Conservation (phyloP, 169 alveolate species). For the Cryptosporidium muris region DNA sequence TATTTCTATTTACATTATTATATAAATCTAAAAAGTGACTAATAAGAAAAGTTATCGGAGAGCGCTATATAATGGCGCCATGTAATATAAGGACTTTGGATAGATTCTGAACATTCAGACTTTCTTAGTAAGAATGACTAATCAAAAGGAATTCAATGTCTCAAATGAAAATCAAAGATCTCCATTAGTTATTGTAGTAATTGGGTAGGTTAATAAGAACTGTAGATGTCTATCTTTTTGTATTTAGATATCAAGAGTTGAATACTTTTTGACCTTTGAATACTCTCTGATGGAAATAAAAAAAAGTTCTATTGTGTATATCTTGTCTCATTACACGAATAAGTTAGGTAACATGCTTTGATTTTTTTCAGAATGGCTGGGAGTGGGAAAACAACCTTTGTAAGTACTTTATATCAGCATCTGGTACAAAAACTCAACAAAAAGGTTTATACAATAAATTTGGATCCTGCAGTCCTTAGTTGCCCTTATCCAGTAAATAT, state of each 20-base stretch:
- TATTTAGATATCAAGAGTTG: too few relatives aligned
- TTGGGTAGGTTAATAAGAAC: conserved; percentile 36
- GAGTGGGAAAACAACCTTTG: conserved; percentile 94
- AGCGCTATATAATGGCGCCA: too few relatives aligned
- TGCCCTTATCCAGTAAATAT: conserved; percentile 70
- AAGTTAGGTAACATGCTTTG: too few relatives aligned
- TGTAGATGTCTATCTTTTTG: too few relatives aligned
- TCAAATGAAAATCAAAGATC: neutral
- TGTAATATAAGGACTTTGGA: too few relatives aligned
- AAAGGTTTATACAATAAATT: conserved; percentile 92
- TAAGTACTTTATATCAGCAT: conserved; percentile 81
- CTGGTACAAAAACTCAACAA: conserved; percentile 79
- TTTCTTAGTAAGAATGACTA: too few relatives aligned
- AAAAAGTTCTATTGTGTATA: neutral
- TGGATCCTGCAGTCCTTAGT: conserved; percentile 97
- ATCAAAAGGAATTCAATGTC: neutral
- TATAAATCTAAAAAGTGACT: too few relatives aligned
- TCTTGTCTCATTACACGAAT: neutral
- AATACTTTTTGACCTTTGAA: neutral
- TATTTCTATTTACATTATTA: too few relatives aligned
- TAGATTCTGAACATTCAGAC: too few relatives aligned
- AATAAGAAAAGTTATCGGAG: too few relatives aligned
- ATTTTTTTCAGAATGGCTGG: conserved; percentile 92
- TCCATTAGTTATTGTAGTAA: conserved; percentile 61
- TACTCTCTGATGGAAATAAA: neutral